Base-by-base conservation (phyloP, 345 rosid species). In the Salix brachista region DNA sequence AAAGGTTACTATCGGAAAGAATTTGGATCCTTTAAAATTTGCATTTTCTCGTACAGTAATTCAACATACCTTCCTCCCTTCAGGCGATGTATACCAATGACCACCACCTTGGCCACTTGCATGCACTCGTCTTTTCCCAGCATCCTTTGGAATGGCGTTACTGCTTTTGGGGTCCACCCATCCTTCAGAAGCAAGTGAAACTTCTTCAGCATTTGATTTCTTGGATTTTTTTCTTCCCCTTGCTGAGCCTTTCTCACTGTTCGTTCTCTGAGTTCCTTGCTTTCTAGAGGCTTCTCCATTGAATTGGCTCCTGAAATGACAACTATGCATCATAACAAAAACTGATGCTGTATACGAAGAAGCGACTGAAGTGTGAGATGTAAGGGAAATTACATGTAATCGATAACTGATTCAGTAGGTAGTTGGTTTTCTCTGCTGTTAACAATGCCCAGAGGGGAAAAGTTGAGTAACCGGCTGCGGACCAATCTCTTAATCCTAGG, bases 71-170 rank as follows among this genome's bases (percentile, higher is more conserved):
- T 88, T 91, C 73, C 80, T 91, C 70, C 99, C 99, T 36, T 89
- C 92, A 54, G 92, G 78, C 8, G 90, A 87, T 70, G 99, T 93
- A 77, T 82, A 90, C 99, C 99, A 95, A 66, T 78, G 94, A 66
- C 96, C 92, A 61, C 88, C 75, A 75, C 88, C 79, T 82, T 87
- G 90, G 69, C 83, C 83, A 65, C 46, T 75, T 73, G 97, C 96
- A 69, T 86, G 88, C 60, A 90, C 93, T 71, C 94, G 89, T 72
- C 93, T 85, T 88, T 88, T 95, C 30, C 93, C 92, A 74, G 90
- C 98, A 89, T 93, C 90, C 80, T 82, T 92, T 17, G 96, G 92
- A 77, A 67, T 50, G 11, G 84, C 62, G 67, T 81, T 39, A 77
- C 85, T 84, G 78, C 71, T 72, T 83, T 81, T 89, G 67, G 92